phyloP scores from a whole-genome alignment of 208 protist genomes.

The Acanthamoeba comandoni region DNA sequence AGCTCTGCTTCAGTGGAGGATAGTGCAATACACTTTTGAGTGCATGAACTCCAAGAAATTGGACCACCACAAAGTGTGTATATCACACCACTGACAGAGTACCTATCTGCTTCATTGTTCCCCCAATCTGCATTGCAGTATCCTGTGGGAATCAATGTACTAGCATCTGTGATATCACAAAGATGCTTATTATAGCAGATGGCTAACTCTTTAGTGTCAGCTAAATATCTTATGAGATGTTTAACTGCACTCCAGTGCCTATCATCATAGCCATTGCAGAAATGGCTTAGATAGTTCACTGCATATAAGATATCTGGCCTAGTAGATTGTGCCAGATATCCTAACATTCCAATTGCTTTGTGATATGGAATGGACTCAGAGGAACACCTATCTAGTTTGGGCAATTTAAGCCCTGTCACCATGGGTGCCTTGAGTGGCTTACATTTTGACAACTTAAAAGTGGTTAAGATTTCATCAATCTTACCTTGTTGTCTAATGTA shows the following conservation, averaged over 20 bases:
- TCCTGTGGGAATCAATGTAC: neutral
- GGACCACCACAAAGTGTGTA: neutral
- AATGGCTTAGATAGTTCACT: neutral
- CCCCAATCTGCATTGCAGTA: constrained; percentile 12
- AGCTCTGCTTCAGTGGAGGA: constrained; percentile 18
- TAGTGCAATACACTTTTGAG: neutral
- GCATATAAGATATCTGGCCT: constrained; percentile 9
- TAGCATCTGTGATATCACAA: no score
- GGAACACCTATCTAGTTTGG: no score
- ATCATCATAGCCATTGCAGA: neutral
- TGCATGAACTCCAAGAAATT: neutral
- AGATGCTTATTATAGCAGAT: constrained; percentile 27
- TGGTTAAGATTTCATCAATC: neutral
- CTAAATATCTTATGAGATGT: neutral
- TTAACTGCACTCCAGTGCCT: neutral
- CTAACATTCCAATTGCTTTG: neutral
- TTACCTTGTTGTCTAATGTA: neutral
- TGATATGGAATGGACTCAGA: no score
- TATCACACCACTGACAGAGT: neutral
- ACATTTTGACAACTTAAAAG: neutral
- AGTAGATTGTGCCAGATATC: neutral
- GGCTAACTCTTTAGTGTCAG: neutral
- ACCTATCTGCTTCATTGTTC: neutral
- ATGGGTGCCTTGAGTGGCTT: neutral
- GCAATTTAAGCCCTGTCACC: neutral